phyloP scores from a whole-genome alignment of 163 green algal genomes.

The Scenedesmus sp. region DNA sequence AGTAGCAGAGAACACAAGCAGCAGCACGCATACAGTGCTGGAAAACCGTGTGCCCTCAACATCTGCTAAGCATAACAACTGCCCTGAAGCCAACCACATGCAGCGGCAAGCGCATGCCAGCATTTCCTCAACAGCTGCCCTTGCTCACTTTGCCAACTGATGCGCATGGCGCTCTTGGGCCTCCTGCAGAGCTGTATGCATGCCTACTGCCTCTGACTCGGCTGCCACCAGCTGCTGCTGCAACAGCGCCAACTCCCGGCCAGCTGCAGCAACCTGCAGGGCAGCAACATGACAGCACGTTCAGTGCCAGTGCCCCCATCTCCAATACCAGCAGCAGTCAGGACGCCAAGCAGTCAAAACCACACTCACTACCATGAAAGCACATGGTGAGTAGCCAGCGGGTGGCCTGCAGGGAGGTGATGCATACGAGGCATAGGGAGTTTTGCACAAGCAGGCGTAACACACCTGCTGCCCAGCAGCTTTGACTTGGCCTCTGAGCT shows the following conservation, averaged over 20 bases:
- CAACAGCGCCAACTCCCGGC: conserved; percentile 12
- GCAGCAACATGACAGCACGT: background rate
- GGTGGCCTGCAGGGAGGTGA: background rate
- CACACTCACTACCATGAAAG: background rate
- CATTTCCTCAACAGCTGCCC: background rate
- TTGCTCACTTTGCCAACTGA: conserved; percentile 64
- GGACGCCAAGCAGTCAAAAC: background rate
- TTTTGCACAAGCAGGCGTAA: background rate
- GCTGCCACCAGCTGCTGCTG: conserved; percentile 41
- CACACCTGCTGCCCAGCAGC: conserved; percentile 22
- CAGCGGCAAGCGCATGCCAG: background rate
- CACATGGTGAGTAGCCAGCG: background rate
- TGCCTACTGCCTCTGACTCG: conserved; percentile 62
- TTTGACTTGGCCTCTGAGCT: conserved; percentile 56
- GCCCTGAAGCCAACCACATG: background rate
- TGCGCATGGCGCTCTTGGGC: conserved; percentile 63
- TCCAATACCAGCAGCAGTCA: background rate
- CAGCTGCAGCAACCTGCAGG: conserved; percentile 6
- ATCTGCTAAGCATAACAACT: background rate
- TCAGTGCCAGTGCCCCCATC: background rate
- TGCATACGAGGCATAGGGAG: background rate
- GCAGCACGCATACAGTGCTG: background rate
- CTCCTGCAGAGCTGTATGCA: conserved; percentile 53
- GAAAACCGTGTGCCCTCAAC: background rate
- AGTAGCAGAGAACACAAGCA: background rate